Conservation (phyloP, 2,329 filamentous ascomycete species). For the Curvularia spicifera region DNA sequence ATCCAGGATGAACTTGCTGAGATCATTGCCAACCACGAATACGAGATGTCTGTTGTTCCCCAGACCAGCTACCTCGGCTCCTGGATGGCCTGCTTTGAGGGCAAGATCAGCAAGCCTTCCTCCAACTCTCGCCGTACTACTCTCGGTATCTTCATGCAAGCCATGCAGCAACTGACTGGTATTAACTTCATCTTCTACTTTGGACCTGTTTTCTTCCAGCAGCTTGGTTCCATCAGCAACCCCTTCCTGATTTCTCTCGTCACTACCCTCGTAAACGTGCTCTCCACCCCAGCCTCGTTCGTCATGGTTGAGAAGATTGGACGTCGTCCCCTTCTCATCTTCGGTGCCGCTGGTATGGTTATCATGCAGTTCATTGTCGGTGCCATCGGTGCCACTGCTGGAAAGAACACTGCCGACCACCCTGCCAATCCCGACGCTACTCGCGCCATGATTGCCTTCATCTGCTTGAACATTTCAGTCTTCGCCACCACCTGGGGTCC, state of each 20-base stretch:
- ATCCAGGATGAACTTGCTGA: constrained; percentile 83
- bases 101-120: constrained; percentile 57
- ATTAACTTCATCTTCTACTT: constrained; percentile 74
- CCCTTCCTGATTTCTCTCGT: constrained; percentile 84
- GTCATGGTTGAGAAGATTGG: constrained; percentile 82
- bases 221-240: constrained; percentile 72
- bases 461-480: constrained; percentile 90
- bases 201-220: constrained; percentile 82
- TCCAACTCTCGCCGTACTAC: constrained; percentile 59
- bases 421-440: constrained; percentile 39
- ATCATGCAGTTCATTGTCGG: constrained; percentile 86
- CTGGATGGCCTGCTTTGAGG: constrained; percentile 71
- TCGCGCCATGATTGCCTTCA: constrained; percentile 75
- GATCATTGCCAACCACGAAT: constrained; percentile 91
- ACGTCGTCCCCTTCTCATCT: constrained; percentile 79
- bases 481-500: constrained; percentile 91
- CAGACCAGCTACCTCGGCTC: constrained; percentile 51
- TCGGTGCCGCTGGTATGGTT: constrained; percentile 80
- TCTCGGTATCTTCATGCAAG: constrained; percentile 57
- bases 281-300: constrained; percentile 85
- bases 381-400: constrained; percentile 61
- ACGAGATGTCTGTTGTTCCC: constrained; percentile 68
- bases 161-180: constrained; percentile 70
- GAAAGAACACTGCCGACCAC: constrained; percentile 48
- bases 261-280: constrained; percentile 87